A percentile compares a stretch with the other conserved stretches of the same genome.
Evolutionary conservation across 805 yeast species (phyloP).

Genomic region (Candida nonsorbophila): DNA sequence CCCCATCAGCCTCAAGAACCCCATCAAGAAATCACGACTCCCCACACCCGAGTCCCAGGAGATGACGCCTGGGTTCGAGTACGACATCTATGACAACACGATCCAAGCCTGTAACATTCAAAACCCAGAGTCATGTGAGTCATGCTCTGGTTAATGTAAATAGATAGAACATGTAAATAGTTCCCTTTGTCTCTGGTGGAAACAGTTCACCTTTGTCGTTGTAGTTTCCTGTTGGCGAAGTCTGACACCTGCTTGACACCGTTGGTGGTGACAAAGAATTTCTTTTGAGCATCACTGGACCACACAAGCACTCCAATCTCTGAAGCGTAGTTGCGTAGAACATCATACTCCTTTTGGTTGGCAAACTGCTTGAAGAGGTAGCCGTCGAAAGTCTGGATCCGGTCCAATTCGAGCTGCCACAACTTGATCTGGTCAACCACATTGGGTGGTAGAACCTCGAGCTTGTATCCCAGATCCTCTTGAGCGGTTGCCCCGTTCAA

Average conservation of each 20-base stretch:
- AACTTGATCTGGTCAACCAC: constrained; percentile 93
- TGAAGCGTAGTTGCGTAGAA: constrained; percentile 69
- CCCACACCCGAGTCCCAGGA: constrained; percentile 10
- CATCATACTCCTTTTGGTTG: constrained; percentile 68
- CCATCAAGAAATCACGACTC: constrained; percentile 1
- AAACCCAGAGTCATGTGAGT: constrained; percentile 29
- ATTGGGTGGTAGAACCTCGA: constrained; percentile 82
- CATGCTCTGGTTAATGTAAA: constrained; percentile 31
- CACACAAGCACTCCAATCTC: constrained; percentile 92
- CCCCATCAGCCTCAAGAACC: constrained; percentile 4
- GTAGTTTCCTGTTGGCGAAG: constrained; percentile 61
- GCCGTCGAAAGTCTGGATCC: constrained; percentile 84
- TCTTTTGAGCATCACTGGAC: constrained; percentile 64
- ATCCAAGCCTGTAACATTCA: constrained; percentile 25
- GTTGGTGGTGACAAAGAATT: constrained; percentile 82
- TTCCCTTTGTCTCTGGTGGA: constrained; percentile 3
- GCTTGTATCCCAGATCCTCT: constrained; percentile 32
- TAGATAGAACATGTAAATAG: background rate
- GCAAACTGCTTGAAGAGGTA: constrained; percentile 83
- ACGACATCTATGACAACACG: constrained; percentile 28
- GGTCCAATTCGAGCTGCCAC: constrained; percentile 95
- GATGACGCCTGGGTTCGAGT: background rate
- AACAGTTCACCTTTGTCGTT: constrained; percentile 3
- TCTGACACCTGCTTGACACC: constrained; percentile 90
- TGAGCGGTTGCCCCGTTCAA: constrained; percentile 35